These are phyloP conservation scores for Elongisporangium undulatum DNA, from an alignment of 352 stramenopile species.

Conservation along the genomic window DNA sequence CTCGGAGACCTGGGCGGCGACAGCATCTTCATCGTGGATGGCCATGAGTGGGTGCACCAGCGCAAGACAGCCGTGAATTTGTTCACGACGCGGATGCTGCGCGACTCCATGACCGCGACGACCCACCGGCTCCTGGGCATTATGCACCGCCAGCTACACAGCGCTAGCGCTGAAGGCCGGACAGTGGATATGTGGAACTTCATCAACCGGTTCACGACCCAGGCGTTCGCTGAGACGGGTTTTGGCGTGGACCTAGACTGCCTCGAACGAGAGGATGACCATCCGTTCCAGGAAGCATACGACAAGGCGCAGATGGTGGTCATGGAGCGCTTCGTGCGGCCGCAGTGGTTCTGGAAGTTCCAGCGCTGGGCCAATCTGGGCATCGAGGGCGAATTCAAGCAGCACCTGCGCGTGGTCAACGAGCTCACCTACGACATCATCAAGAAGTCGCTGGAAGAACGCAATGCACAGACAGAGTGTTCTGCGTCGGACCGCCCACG, in stretches of 20 bases:
- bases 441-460: constrained; percentile 9
- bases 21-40: constrained; percentile 75
- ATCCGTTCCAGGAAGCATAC: constrained; percentile 7
- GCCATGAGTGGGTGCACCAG: constrained; percentile 60
- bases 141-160: constrained; percentile 14
- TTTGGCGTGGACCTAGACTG: constrained; percentile 53
- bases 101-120: constrained; percentile 25
- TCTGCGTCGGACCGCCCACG: no score
- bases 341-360: constrained; percentile 18
- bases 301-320: constrained; percentile 1
- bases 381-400: constrained; percentile 5
- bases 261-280: constrained; percentile 28
- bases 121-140: no score
- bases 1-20: constrained; percentile 43
- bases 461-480: not conserved
- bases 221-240: constrained; percentile 8
- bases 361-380: constrained; percentile 17
- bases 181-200: constrained; percentile 8
- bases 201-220: constrained; percentile 7
- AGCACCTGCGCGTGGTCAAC: constrained; percentile 14
- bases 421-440: constrained; percentile 19
- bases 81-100: constrained; percentile 64
- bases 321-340: constrained; percentile 6
- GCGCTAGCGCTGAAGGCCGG: no score
- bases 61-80: constrained; percentile 87